Percentiles rank a stretch among this genome's conserved stretches.
Evolutionary conservation across 805 yeast species (phyloP).

Genomic region (Saturnispora bothae): DNA sequence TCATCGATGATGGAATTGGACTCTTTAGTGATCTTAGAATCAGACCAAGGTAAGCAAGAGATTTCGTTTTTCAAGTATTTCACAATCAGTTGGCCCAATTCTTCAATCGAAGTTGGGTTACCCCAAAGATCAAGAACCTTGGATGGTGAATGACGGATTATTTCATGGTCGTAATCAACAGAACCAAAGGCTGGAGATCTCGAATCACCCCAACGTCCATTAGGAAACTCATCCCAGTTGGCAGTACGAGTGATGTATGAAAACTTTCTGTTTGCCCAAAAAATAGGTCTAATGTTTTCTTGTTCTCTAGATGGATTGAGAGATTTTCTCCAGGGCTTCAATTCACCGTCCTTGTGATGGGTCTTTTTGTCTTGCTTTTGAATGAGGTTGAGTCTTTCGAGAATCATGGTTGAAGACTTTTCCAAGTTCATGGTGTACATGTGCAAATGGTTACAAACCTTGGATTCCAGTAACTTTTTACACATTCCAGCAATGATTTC

Average conservation of each 20-base stretch:
- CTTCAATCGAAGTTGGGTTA: slow-evolving; percentile 48
- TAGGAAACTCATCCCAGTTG: slow-evolving; percentile 97
- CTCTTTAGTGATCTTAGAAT: slow-evolving; percentile 76
- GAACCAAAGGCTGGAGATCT: slow-evolving; percentile 96
- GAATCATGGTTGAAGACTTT: slow-evolving; percentile 77
- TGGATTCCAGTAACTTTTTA: slow-evolving; percentile 53
- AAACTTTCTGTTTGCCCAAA: slow-evolving; percentile 91
- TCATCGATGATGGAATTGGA: slow-evolving; percentile 49
- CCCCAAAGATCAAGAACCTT: slow-evolving; percentile 88
- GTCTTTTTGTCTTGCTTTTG: slow-evolving; percentile 17
- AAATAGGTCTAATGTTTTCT: slow-evolving; percentile 85
- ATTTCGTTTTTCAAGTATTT: slow-evolving; percentile 64
- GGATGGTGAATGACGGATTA: slow-evolving; percentile 73
- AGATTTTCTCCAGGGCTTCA: slow-evolving; percentile 85
- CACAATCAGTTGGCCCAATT: slow-evolving; percentile 53
- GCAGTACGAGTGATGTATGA: slow-evolving; percentile 83
- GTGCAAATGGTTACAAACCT: slow-evolving; percentile 76
- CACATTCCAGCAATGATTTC: slow-evolving; percentile 81
- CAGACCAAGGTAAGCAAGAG: slow-evolving; percentile 86
- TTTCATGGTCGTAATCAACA: slow-evolving; percentile 69
- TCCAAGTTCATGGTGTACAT: slow-evolving; percentile 97
- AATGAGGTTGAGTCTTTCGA: slow-evolving; percentile 58
- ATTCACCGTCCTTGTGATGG: slow-evolving; percentile 17
- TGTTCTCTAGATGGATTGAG: slow-evolving; percentile 68
- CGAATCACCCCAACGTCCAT: slow-evolving; percentile 98